Percentiles rank a stretch among this genome's conserved stretches.
These are phyloP conservation scores for Podila epicladia DNA, from an alignment of 192 early-diverging fungal species.

Conservation along the genomic window DNA sequence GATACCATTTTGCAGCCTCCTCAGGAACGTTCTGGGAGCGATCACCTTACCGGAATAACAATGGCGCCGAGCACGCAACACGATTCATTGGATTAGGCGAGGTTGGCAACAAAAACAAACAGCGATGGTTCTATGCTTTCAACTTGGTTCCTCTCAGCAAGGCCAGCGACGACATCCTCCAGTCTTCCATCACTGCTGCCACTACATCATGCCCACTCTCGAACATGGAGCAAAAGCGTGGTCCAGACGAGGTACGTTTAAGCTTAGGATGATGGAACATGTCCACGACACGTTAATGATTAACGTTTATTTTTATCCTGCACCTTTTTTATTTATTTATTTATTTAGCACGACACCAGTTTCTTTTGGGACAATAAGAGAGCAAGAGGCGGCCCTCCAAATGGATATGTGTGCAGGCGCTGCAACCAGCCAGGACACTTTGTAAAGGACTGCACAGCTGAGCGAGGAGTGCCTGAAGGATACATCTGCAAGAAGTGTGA, in stretches of 20 bases:
- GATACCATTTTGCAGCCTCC: conserved; percentile 88
- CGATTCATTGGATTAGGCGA: conserved; percentile 86
- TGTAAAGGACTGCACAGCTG: conserved; percentile 57
- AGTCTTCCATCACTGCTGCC: conserved; percentile 58
- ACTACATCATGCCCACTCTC: conserved; percentile 58
- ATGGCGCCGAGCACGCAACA: conserved; percentile 68
- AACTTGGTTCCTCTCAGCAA: conserved; percentile 76
- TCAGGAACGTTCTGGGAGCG: conserved; percentile 83
- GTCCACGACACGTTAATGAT: not conserved
- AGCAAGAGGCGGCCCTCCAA: conserved; percentile 44
- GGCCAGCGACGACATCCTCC: conserved; percentile 31
- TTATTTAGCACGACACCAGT: conserved; percentile 7
- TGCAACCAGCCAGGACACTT: conserved; percentile 56
- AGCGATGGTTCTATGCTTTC: conserved; percentile 94
- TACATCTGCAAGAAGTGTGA: conserved; percentile 64
- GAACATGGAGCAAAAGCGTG: conserved; percentile 31
- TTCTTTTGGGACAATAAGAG: conserved; percentile 47
- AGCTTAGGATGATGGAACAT: not conserved
- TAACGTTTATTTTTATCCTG: not conserved
- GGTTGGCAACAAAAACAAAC: conserved; percentile 73
- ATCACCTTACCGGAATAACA: conserved; percentile 78
- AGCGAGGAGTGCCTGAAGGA: conserved; percentile 25
- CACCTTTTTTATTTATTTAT: not conserved
- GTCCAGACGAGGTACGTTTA: conserved; percentile 19
- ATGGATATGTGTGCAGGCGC: conserved; percentile 60